phyloP scores from a whole-genome alignment of 2,329 filamentous ascomycete species.

The Magnaporthiopsis rhizophila region DNA sequence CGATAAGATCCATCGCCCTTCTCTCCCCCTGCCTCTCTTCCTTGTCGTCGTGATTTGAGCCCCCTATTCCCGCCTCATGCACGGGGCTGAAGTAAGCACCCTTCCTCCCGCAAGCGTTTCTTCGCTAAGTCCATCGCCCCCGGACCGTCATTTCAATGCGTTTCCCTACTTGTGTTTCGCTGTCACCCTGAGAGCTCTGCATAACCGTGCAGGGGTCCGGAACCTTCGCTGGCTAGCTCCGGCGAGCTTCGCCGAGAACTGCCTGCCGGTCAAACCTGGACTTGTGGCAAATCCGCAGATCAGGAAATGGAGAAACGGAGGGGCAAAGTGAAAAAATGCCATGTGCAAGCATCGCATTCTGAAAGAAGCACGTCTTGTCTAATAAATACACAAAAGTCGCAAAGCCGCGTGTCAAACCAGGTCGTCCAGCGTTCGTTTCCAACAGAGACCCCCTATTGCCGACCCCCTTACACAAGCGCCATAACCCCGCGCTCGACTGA shows the following conservation, averaged over 20 bases:
- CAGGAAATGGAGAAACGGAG: background rate
- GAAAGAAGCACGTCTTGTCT: background rate
- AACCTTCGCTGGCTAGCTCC: background rate
- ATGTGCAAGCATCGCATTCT: background rate
- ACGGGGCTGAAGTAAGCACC: constrained; percentile 1
- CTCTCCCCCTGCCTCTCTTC: no score
- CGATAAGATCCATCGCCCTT: no score
- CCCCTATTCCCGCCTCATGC: background rate
- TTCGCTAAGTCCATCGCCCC: no score
- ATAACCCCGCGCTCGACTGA: background rate
- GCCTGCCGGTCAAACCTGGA: background rate
- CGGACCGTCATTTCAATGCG: no score
- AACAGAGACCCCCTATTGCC: background rate
- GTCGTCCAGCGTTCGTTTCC: background rate
- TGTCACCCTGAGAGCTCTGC: no score
- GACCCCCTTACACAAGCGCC: background rate
- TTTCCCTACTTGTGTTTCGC: no score
- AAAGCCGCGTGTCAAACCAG: background rate
- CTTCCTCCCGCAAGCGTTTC: background rate
- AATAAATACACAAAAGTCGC: background rate
- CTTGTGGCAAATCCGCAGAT: background rate
- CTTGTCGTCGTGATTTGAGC: background rate
- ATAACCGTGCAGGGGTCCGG: background rate
- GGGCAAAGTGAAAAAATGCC: background rate
- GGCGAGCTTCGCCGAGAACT: background rate